phyloP scores from a whole-genome alignment of 352 stramenopile species.

The Globisporangium echinulatum region DNA sequence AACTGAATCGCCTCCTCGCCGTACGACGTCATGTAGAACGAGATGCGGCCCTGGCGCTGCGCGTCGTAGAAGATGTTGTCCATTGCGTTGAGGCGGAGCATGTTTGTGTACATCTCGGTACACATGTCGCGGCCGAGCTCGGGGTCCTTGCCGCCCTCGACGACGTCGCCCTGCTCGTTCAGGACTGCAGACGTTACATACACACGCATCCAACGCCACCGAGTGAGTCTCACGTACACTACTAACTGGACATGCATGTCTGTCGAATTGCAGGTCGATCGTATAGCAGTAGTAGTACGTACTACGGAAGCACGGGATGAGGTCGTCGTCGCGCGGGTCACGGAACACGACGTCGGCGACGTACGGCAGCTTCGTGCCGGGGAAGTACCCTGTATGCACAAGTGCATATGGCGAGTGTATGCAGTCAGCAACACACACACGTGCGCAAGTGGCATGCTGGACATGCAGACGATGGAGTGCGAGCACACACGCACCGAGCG shows the following conservation, averaged over 20 bases:
- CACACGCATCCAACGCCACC: no score
- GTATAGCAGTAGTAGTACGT: conserved; percentile 24
- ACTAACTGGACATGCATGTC: not conserved
- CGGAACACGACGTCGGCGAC: conserved; percentile 86
- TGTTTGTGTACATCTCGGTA: conserved; percentile 84
- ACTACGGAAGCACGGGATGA: conserved; percentile 89
- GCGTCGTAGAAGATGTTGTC: conserved; percentile 96
- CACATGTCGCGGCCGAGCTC: conserved; percentile 74
- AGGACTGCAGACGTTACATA: conserved; percentile 40
- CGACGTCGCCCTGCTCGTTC: conserved; percentile 77
- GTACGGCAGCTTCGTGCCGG: conserved; percentile 83
- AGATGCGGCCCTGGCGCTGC: conserved; percentile 97
- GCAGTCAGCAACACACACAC: not conserved
- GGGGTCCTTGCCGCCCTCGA: conserved; percentile 61
- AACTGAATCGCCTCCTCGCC: conserved; percentile 97
- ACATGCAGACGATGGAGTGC: not conserved
- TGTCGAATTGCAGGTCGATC: not conserved
- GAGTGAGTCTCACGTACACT: conserved; percentile 9
- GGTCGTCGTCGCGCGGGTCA: conserved; percentile 71
- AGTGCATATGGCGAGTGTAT: not conserved
- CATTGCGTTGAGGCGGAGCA: conserved; percentile 89
- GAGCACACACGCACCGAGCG: conserved; percentile 19
- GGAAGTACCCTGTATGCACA: conserved; percentile 45
- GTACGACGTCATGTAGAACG: conserved; percentile 94
- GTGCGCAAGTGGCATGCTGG: not conserved